Conservation (phyloP, 306 rosid genomes). For the Echinosophora koreensis region DNA sequence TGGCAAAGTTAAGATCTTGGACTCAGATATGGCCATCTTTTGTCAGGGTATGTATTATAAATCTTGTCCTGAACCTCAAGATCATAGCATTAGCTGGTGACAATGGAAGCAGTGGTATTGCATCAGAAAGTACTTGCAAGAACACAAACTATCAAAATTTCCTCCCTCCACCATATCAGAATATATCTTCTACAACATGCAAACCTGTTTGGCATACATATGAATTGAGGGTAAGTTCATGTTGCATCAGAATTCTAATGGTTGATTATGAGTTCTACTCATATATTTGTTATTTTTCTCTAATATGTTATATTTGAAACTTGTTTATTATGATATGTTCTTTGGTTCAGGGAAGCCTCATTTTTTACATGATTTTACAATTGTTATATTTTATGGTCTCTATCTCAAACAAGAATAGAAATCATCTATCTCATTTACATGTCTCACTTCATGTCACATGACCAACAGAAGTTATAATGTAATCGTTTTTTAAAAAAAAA, state of each 20-base stretch:
- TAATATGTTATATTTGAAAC: neutral
- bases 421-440: too few species aligned
- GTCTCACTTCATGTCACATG: too few species aligned
- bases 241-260: constrained; percentile 19
- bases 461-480: too few species aligned
- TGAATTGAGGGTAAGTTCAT: constrained; percentile 78
- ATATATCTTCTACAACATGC: constrained; percentile 69
- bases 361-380: constrained; percentile 13
- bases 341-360: neutral
- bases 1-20: constrained; percentile 62
- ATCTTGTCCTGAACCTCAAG: constrained; percentile 50
- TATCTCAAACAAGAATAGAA: neutral
- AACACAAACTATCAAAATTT: constrained; percentile 69
- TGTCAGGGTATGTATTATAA: constrained; percentile 50
- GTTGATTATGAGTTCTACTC: constrained; percentile 14
- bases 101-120: constrained; percentile 42
- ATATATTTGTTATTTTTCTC: neutral
- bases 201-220: constrained; percentile 90
- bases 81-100: constrained; percentile 50
- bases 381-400: constrained; percentile 2
- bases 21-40: constrained; percentile 45
- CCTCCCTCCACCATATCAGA: constrained; percentile 88
- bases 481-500: too few species aligned
- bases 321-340: constrained; percentile 29
- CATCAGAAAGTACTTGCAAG: constrained; percentile 61